Evolutionary conservation across 1,284 basidiomycete genomes (phyloP).

Genomic region (Xerocomus amazonicus): DNA sequence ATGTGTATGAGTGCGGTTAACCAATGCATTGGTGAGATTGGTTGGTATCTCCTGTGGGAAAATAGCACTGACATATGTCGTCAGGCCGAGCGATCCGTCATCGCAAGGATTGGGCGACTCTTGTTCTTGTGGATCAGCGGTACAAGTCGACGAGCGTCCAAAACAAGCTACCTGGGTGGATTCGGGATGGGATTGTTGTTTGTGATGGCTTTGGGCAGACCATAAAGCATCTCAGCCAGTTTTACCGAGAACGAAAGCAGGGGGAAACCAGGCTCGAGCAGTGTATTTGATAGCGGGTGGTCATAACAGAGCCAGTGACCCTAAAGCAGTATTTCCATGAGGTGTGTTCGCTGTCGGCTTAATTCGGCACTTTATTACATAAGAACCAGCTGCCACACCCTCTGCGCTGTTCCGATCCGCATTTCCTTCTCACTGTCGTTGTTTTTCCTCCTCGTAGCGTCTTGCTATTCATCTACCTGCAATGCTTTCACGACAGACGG

Average conservation of each 20-base stretch:
- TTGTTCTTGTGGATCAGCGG: constrained; percentile 81
- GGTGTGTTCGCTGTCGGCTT: constrained; percentile 1
- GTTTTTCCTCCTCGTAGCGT: background rate
- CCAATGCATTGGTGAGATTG: constrained; percentile 82
- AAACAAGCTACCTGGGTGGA: constrained; percentile 85
- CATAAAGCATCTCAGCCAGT: constrained; percentile 66
- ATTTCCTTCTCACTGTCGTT: background rate
- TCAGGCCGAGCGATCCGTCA: constrained; percentile 88
- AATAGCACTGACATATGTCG: constrained; percentile 2
- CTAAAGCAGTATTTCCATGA: too few relatives aligned
- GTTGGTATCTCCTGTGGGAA: background rate
- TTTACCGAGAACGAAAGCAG: constrained; percentile 54
- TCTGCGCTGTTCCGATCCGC: constrained; percentile 1
- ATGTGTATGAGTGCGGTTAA: constrained; percentile 97
- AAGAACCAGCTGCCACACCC: constrained; percentile 8
- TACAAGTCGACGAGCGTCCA: constrained; percentile 68
- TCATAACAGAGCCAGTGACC: too few relatives aligned
- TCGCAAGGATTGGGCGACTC: constrained; percentile 79
- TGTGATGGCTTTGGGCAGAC: constrained; percentile 72
- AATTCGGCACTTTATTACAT: constrained; percentile 20
- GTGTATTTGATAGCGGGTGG: background rate
- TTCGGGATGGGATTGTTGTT: constrained; percentile 61
- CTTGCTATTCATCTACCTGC: background rate
- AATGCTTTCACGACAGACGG: constrained; percentile 32
- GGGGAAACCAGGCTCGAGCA: constrained; percentile 4